Conservation (phyloP, 257 asterid species). For the Solanum sparsipilum region DNA sequence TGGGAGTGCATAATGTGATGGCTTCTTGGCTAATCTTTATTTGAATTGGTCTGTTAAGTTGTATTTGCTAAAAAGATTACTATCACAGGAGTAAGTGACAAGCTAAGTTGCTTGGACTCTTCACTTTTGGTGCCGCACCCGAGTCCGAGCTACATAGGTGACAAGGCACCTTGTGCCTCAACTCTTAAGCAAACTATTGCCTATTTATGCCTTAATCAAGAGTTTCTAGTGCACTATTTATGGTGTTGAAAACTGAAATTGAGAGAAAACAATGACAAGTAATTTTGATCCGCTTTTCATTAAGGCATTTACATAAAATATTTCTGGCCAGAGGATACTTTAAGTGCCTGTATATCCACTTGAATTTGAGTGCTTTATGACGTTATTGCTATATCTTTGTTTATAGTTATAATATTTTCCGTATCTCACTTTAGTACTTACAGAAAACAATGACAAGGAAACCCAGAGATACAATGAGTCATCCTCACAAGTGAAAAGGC, state of each 20-base stretch:
- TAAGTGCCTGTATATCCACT: not conserved
- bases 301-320: not conserved
- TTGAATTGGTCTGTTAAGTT: not conserved
- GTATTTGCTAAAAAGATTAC: not conserved
- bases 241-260: not conserved
- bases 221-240: not conserved
- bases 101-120: not conserved
- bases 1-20: not conserved
- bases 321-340: not conserved
- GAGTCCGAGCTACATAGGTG: not conserved
- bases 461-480: constrained; percentile 29
- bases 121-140: not conserved
- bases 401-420: not conserved
- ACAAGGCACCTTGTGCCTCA: not conserved
- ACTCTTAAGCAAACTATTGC: not conserved
- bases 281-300: not conserved
- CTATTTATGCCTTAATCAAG: not conserved
- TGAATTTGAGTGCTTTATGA: not conserved
- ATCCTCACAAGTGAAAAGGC: constrained; percentile 64
- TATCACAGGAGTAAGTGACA: not conserved
- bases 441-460: constrained; percentile 50
- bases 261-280: not conserved
- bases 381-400: not conserved
- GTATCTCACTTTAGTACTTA: constrained; percentile 6
- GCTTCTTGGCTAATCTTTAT: not conserved